These are phyloP conservation scores for Solanum dulcamara DNA, from an alignment of 257 asterid species.

Conservation along the genomic window DNA sequence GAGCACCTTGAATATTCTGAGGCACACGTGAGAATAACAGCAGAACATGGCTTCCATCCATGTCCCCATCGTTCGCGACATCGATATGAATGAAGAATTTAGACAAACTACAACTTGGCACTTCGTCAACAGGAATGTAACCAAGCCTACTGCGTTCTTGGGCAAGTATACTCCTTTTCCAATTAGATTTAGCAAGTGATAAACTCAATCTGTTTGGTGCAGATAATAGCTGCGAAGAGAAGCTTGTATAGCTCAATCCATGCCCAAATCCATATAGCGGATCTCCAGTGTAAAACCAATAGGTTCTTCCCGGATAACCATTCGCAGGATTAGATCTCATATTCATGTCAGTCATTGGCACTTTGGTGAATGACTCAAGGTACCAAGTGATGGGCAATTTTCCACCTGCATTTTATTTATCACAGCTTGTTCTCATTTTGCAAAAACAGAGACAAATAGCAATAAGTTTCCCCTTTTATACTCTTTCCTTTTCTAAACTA, in stretches of 20 bases:
- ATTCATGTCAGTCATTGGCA: constrained; percentile 83
- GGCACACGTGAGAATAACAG: constrained; percentile 43
- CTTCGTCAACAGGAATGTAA: constrained; percentile 37
- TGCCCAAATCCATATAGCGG: constrained; percentile 57
- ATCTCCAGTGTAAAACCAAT: constrained; percentile 76
- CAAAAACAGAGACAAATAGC: neutral
- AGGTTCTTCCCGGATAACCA: constrained; percentile 86
- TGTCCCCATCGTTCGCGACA: constrained; percentile 53
- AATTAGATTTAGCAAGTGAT: constrained; percentile 6
- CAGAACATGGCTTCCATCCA: constrained; percentile 56
- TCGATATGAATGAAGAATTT: constrained; percentile 42
- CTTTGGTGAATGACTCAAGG: constrained; percentile 67
- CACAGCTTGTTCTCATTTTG: neutral
- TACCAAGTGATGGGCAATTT: constrained; percentile 84
- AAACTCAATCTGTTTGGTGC: constrained; percentile 52
- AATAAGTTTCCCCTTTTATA: neutral
- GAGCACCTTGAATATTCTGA: constrained; percentile 29
- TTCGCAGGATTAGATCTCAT: constrained; percentile 80
- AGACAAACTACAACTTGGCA: constrained; percentile 36
- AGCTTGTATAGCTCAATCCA: constrained; percentile 73
- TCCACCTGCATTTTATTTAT: constrained; percentile 44
- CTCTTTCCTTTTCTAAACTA: neutral
- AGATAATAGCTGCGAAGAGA: constrained; percentile 34
- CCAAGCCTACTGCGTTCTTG: constrained; percentile 8
- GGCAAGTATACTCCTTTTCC: constrained; percentile 19